Conservation (phyloP, 1,284 basidiomycete genomes). For the Pisolithus thermaeus region DNA sequence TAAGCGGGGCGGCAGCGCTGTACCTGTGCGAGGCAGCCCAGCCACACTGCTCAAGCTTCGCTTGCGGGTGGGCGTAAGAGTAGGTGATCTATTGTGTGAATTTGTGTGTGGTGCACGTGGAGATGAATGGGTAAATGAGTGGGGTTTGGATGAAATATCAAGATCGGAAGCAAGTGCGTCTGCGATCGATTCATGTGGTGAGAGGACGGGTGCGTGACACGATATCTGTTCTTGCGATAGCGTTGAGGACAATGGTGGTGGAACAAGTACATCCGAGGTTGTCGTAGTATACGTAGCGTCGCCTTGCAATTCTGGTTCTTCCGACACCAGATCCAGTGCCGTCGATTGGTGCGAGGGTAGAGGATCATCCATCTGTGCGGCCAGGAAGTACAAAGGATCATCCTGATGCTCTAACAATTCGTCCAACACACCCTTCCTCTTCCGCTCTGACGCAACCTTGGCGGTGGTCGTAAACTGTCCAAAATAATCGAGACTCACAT, state of each 20-base stretch:
- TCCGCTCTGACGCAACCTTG: constrained; percentile 45
- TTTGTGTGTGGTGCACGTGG: background rate
- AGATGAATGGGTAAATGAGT: background rate
- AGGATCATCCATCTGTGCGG: constrained; percentile 8
- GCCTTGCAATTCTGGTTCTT: background rate
- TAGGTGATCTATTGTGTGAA: background rate
- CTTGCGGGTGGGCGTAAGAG: background rate
- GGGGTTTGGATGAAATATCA: background rate
- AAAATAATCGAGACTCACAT: constrained; percentile 45
- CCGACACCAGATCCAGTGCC: background rate
- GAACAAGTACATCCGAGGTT: background rate
- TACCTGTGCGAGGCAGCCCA: constrained; percentile 10
- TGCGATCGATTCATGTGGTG: constrained; percentile 1
- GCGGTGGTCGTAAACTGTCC: constrained; percentile 52
- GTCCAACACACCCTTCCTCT: constrained; percentile 48
- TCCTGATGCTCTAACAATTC: constrained; percentile 61
- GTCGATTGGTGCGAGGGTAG: background rate
- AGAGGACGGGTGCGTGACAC: background rate
- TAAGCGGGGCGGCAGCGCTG: constrained; percentile 21
- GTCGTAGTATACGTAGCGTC: background rate
- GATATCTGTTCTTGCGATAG: background rate
- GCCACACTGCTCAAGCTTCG: constrained; percentile 8
- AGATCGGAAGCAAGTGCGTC: constrained; percentile 3
- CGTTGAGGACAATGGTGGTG: background rate
- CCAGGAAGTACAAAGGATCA: constrained; percentile 57